Percentiles rank a stretch among this genome's conserved stretches.
phyloP scores from a whole-genome alignment of 805 yeast genomes.

The Cyberlindnera xylosilytica region DNA sequence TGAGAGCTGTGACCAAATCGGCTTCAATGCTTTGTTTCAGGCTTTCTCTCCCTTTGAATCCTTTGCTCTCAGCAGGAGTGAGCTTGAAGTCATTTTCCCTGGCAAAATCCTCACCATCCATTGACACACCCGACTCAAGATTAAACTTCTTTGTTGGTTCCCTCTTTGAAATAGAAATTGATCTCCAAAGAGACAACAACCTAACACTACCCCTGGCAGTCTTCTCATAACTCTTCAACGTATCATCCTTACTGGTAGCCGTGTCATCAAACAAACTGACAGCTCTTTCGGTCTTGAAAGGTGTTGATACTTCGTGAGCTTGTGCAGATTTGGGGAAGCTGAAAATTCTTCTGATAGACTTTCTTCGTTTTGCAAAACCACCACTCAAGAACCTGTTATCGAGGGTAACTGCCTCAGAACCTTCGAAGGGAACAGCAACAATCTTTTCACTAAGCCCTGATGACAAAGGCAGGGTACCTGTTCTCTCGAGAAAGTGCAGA shows the following conservation, averaged over 20 bases:
- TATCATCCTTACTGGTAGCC: not conserved
- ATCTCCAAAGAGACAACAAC: conserved; percentile 15
- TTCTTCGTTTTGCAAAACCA: conserved; percentile 7
- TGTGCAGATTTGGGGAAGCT: conserved; percentile 14
- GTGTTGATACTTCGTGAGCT: not conserved
- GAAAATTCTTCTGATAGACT: conserved; percentile 19
- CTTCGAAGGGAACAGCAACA: no score
- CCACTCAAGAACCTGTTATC: conserved; percentile 16
- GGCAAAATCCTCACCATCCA: conserved; percentile 20
- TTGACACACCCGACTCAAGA: conserved; percentile 26
- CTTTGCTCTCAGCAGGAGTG: conserved; percentile 5
- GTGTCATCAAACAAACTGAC: not conserved
- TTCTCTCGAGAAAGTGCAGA: not conserved
- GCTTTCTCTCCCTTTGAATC: conserved; percentile 12
- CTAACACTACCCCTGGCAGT: conserved; percentile 1
- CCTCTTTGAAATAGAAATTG: conserved; percentile 11
- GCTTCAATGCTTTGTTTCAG: conserved; percentile 9
- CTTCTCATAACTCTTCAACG: not conserved
- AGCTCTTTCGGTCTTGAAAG: conserved; percentile 1
- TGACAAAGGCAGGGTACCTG: not conserved
- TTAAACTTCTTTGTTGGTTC: conserved; percentile 9
- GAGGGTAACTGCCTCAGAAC: not conserved
- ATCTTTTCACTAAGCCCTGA: no score
- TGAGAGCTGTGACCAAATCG: not conserved
- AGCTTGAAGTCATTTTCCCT: conserved; percentile 15